Evolutionary conservation across 768 basidiomycete genomes (phyloP).

Genomic region (Dictyophora rubrovolvata): DNA sequence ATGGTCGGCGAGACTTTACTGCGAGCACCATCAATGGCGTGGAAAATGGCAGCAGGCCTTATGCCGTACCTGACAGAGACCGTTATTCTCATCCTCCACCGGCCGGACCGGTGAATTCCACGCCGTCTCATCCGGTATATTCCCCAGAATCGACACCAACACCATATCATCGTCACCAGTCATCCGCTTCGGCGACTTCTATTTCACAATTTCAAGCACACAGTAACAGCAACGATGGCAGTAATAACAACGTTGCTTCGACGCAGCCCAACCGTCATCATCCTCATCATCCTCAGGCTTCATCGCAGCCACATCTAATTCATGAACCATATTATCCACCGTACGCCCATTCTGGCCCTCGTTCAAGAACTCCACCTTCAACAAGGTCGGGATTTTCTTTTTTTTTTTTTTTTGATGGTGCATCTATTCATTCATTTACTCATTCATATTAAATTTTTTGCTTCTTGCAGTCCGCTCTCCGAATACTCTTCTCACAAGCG

Average conservation of each 20-base stretch:
- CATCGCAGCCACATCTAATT: not conserved
- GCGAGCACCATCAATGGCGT: not conserved
- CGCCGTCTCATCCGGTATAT: not conserved
- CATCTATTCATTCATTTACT: not conserved
- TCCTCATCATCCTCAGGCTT: constrained; percentile 25
- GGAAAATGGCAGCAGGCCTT: not conserved
- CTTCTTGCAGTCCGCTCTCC: not conserved
- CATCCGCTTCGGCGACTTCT: not conserved
- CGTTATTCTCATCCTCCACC: not conserved
- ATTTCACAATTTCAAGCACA: not conserved
- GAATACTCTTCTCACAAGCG: not conserved
- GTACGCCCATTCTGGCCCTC: not conserved
- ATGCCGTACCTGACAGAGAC: not conserved
- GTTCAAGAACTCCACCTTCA: not conserved
- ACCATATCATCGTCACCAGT: not conserved
- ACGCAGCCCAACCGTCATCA: constrained; percentile 32
- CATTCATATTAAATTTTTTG: not conserved
- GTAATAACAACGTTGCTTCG: not conserved
- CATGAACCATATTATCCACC: not conserved
- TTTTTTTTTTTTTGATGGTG: not conserved
- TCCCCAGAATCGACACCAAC: not conserved
- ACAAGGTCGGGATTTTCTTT: not conserved
- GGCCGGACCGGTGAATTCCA: not conserved
- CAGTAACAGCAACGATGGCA: no score
- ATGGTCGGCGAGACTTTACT: not conserved